phyloP scores from a whole-genome alignment of 108 stramenopile species.

The Cyclotella kingstonii region DNA sequence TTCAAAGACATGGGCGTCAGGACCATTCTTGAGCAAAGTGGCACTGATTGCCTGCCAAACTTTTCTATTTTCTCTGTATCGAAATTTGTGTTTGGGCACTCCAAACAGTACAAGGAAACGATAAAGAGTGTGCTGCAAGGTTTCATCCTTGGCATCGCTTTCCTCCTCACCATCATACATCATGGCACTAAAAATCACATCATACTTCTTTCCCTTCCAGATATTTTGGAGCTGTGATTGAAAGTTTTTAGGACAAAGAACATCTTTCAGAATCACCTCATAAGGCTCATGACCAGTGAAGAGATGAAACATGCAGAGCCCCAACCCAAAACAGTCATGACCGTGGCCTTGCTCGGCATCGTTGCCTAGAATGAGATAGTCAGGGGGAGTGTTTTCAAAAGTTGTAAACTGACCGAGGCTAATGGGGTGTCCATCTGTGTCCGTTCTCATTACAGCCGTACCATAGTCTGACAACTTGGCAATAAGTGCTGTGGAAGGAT shows the following conservation, averaged over 20 bases:
- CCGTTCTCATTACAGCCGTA: slow-evolving; percentile 84
- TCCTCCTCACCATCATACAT: slow-evolving; percentile 75
- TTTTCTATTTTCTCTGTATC: slow-evolving; percentile 37
- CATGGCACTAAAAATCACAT: slow-evolving; percentile 72
- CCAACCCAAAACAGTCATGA: slow-evolving; percentile 91
- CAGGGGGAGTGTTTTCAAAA: slow-evolving; percentile 95
- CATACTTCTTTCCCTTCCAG: slow-evolving; percentile 77
- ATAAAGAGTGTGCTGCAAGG: slow-evolving; percentile 92
- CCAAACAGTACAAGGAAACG: slow-evolving; percentile 91
- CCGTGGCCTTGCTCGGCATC: slow-evolving; percentile 83
- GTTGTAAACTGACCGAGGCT: slow-evolving; percentile 94
- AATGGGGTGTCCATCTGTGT: slow-evolving; percentile 78
- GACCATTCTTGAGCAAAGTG: slow-evolving; percentile 23
- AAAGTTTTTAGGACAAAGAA: slow-evolving; percentile 71
- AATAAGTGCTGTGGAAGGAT: slow-evolving; percentile 52
- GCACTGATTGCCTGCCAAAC: slow-evolving; percentile 73
- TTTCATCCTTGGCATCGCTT: slow-evolving; percentile 74
- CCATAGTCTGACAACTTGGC: slow-evolving; percentile 98
- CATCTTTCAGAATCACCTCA: slow-evolving; percentile 93
- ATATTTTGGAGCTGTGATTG: slow-evolving; percentile 62
- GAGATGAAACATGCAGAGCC: slow-evolving; percentile 93
- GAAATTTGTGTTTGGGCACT: slow-evolving; percentile 57
- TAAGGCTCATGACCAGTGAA: slow-evolving; percentile 95
- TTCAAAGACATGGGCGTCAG: slow-evolving; percentile 49
- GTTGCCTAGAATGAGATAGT: slow-evolving; percentile 90